Evolutionary conservation across 164 flowering plant genomes (phyloP).

Genomic region (Liriodendron chinense): DNA sequence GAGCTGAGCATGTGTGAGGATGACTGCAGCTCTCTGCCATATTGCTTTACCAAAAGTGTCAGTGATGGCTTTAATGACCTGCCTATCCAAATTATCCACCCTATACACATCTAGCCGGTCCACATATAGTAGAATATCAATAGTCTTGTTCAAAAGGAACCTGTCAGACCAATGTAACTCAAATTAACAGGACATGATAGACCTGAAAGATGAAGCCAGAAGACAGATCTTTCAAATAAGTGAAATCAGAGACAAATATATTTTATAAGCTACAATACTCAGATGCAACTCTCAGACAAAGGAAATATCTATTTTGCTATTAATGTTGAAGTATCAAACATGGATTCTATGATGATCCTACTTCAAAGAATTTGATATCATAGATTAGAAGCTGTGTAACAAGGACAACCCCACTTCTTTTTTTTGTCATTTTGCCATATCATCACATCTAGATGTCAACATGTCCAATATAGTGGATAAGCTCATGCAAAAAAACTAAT

Average conservation of each 20-base stretch:
- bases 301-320: too few relatives aligned
- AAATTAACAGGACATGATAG: neutral
- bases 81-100: constrained; percentile 90
- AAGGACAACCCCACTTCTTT: neutral
- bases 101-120: constrained; percentile 94
- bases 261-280: neutral
- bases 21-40: constrained; percentile 77
- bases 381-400: neutral
- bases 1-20: constrained; percentile 92
- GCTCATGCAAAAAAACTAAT: too few relatives aligned
- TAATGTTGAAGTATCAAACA: too few relatives aligned
- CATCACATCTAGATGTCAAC: neutral
- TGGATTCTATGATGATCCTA: neutral
- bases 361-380: neutral
- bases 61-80: constrained; percentile 76
- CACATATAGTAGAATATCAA: constrained; percentile 90
- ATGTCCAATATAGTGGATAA: too few relatives aligned
- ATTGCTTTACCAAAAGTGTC: constrained; percentile 85
- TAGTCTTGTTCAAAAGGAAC: constrained; percentile 87
- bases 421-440: neutral
- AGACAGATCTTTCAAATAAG: neutral
- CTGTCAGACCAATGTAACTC: constrained; percentile 36
- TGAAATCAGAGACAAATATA: neutral
- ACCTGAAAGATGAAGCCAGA: neutral
- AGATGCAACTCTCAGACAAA: neutral